These are phyloP conservation scores for Trichoderma koningiopsis DNA, from an alignment of 2,329 filamentous ascomycete species.

Conservation along the genomic window DNA sequence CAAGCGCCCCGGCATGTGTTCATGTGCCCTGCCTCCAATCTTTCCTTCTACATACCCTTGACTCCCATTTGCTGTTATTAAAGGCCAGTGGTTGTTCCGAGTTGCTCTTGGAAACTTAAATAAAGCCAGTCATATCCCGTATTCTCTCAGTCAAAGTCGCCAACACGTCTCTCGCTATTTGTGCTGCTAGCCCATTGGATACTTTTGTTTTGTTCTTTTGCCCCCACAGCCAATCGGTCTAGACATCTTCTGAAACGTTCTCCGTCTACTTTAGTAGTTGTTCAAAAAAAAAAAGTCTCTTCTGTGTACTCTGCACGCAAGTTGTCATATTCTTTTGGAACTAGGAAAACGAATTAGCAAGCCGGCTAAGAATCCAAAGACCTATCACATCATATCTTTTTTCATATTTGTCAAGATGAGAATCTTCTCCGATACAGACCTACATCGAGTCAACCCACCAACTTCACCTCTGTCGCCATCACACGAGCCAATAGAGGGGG, in stretches of 20 bases:
- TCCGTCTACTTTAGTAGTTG: background rate
- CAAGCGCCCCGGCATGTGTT: constrained; percentile 20
- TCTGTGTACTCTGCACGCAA: background rate
- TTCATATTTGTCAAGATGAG: constrained; percentile 8
- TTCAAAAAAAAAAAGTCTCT: background rate
- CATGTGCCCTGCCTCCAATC: constrained; percentile 11
- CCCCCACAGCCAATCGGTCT: background rate
- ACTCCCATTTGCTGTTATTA: constrained; percentile 19
- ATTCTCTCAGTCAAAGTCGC: background rate
- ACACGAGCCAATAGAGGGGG: constrained; percentile 7
- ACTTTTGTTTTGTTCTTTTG: background rate
- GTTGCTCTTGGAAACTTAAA: constrained; percentile 5
- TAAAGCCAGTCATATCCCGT: constrained; percentile 12
- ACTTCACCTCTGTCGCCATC: constrained; percentile 4
- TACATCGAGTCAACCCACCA: constrained; percentile 10
- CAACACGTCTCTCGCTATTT: constrained; percentile 6
- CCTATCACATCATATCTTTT: constrained; percentile 2
- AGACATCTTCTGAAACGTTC: background rate
- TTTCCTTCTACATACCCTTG: constrained; percentile 1
- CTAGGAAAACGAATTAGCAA: background rate
- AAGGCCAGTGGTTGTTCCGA: constrained; percentile 1
- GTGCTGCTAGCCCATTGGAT: constrained; percentile 6
- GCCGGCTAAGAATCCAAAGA: background rate
- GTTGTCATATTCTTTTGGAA: background rate
- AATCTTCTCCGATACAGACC: constrained; percentile 6